phyloP scores from a whole-genome alignment of 2,329 filamentous ascomycete species.

The Fusarium neocosmosporiellum region DNA sequence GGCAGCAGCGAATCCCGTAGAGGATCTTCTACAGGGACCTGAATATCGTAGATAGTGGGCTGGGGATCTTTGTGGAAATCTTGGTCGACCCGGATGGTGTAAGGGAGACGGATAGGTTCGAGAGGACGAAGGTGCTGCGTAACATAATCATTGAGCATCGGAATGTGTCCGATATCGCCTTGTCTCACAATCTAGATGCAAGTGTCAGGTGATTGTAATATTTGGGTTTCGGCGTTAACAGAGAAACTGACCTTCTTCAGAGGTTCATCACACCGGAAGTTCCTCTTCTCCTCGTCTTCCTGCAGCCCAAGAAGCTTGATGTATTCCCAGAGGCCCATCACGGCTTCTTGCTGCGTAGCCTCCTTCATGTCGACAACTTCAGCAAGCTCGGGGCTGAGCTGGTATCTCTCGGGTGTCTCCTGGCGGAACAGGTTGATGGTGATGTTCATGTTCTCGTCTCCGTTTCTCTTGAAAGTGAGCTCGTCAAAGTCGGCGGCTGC shows the following conservation, averaged over 20 bases:
- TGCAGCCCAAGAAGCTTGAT: conserved; percentile 86
- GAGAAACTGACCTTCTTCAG: conserved; percentile 74
- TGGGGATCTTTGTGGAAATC: conserved; percentile 79
- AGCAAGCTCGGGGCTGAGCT: conserved; percentile 80
- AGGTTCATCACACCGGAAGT: conserved; percentile 88
- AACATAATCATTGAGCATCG: conserved; percentile 84
- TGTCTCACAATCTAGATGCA: conserved; percentile 73
- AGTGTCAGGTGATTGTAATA: conserved; percentile 34
- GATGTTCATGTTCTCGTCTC: conserved; percentile 92
- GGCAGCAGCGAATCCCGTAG: conserved; percentile 74
- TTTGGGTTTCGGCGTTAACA: neutral
- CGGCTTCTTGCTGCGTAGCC: conserved; percentile 86
- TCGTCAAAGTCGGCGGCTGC: conserved; percentile 86
- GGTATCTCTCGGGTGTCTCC: conserved; percentile 87
- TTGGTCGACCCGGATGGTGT: conserved; percentile 93
- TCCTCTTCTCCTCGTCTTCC: conserved; percentile 94
- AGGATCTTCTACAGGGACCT: conserved; percentile 86
- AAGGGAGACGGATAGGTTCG: conserved; percentile 83
- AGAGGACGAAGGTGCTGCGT: conserved; percentile 82
- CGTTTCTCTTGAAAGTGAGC: conserved; percentile 89
- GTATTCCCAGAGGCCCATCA: conserved; percentile 96
- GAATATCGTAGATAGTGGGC: conserved; percentile 90
- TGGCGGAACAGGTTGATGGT: conserved; percentile 87
- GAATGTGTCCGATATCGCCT: conserved; percentile 85
- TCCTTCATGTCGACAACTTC: conserved; percentile 88